Percentiles rank a stretch among this genome's conserved stretches.
Evolutionary conservation across 108 stramenopile species (phyloP).

Genomic region (Craspedostauros australis): DNA sequence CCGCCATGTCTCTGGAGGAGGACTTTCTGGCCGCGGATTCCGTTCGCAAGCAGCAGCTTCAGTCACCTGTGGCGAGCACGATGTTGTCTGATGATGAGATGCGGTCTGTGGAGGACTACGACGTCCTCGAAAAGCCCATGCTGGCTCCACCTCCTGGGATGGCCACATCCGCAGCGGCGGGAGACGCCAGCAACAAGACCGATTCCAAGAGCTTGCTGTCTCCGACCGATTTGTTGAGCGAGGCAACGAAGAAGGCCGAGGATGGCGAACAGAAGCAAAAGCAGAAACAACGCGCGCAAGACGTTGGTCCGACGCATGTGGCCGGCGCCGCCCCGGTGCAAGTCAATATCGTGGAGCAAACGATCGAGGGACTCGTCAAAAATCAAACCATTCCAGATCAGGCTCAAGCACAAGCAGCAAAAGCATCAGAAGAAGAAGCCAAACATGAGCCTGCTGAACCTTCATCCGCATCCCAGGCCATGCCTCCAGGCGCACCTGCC

Average conservation of each 20-base stretch:
- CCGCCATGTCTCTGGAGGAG: constrained; percentile 51
- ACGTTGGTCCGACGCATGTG: too few relatives aligned
- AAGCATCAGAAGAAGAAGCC: too few relatives aligned
- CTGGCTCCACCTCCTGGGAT: constrained; percentile 29
- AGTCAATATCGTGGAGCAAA: too few relatives aligned
- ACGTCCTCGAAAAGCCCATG: constrained; percentile 26
- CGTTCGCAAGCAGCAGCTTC: constrained; percentile 52
- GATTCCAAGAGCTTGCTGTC: not conserved
- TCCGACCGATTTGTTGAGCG: not conserved
- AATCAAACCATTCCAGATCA: too few relatives aligned
- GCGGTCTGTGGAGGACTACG: constrained; percentile 47
- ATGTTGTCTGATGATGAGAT: constrained; percentile 13
- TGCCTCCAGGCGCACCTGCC: too few relatives aligned
- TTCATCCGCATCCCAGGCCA: too few relatives aligned
- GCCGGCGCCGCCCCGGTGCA: too few relatives aligned
- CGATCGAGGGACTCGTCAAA: too few relatives aligned
- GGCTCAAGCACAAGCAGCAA: too few relatives aligned
- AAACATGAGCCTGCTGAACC: too few relatives aligned
- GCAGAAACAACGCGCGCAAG: not conserved
- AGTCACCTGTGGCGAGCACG: not conserved
- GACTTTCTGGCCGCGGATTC: constrained; percentile 78
- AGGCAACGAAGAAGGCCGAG: not conserved
- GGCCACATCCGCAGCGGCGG: too few relatives aligned
- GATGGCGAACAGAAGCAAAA: not conserved
- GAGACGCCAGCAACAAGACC: too few relatives aligned